These are phyloP conservation scores for Scheffersomyces lignosus DNA, from an alignment of 805 yeast species.

Conservation along the genomic window DNA sequence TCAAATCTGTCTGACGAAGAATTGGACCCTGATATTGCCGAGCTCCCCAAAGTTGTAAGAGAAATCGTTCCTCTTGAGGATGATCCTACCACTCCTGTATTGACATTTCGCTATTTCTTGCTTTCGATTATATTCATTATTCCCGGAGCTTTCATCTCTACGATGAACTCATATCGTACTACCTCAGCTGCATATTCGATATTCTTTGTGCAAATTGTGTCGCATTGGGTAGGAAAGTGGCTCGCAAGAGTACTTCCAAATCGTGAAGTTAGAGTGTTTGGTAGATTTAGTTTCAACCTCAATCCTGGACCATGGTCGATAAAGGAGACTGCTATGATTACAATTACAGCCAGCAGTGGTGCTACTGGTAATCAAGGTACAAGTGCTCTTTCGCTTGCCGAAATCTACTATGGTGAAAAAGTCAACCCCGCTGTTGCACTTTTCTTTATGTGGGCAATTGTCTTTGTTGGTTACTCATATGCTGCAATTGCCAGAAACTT, in stretches of 20 bases:
- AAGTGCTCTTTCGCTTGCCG: slow-evolving; percentile 46
- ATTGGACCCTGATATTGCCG: slow-evolving; percentile 17
- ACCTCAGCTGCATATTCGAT: slow-evolving; percentile 52
- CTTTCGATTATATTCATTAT: slow-evolving; percentile 34
- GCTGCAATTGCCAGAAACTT: slow-evolving; percentile 50
- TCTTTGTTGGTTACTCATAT: slow-evolving; percentile 53
- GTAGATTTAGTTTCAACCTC: slow-evolving; percentile 29
- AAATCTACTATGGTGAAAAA: slow-evolving; percentile 39
- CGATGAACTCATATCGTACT: slow-evolving; percentile 43
- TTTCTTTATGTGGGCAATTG: slow-evolving; percentile 51
- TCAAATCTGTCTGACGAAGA: neutral
- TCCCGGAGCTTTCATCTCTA: slow-evolving; percentile 45
- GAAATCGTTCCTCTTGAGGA: slow-evolving; percentile 41
- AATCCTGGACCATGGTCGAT: slow-evolving; percentile 60
- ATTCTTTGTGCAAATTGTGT: slow-evolving; percentile 50
- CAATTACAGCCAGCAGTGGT: slow-evolving; percentile 52
- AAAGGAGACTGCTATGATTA: slow-evolving; percentile 53
- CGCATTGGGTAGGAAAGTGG: slow-evolving; percentile 49
- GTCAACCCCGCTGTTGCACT: slow-evolving; percentile 40
- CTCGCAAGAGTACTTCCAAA: slow-evolving; percentile 43
- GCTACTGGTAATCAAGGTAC: slow-evolving; percentile 56
- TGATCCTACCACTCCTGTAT: slow-evolving; percentile 37
- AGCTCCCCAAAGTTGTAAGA: slow-evolving; percentile 30
- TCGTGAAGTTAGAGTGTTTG: slow-evolving; percentile 16
- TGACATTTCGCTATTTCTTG: slow-evolving; percentile 37